These are phyloP conservation scores for Phytopythium litorale DNA, from an alignment of 352 stramenopile species.

Conservation along the genomic window DNA sequence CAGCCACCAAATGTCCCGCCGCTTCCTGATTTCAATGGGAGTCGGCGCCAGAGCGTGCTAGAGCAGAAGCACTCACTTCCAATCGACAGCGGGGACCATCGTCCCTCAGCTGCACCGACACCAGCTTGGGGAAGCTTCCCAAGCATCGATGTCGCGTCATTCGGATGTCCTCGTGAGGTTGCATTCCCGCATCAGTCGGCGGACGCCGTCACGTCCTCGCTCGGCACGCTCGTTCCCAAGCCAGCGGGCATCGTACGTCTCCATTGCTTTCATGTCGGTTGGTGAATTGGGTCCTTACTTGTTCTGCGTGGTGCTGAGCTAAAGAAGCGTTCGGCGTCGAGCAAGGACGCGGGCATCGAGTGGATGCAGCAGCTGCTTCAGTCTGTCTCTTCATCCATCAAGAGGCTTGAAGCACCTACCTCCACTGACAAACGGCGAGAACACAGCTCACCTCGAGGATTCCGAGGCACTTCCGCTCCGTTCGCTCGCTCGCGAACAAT, in stretches of 20 bases:
- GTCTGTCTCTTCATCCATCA: constrained; percentile 17
- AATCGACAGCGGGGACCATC: background rate
- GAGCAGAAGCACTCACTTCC: background rate
- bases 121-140: constrained; percentile 26
- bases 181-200: constrained; percentile 22
- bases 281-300: background rate
- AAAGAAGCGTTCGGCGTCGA: constrained; percentile 1
- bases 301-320: background rate
- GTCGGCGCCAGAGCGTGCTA: background rate
- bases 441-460: background rate
- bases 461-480: constrained; percentile 3
- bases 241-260: constrained; percentile 1
- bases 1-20: constrained; percentile 15
- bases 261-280: background rate
- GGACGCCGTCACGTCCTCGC: constrained; percentile 24
- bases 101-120: background rate
- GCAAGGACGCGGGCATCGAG: constrained; percentile 15
- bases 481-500: constrained; percentile 43
- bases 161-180: constrained; percentile 22
- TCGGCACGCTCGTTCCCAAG: constrained; percentile 25
- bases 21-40: background rate
- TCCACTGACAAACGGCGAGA: background rate
- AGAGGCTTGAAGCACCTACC: background rate
- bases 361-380: constrained; percentile 30
- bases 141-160: constrained; percentile 17